A percentile compares a stretch with the other conserved stretches of the same genome.
These are phyloP conservation scores for Russula sp. DNA, from an alignment of 768 basidiomycete species.

Conservation along the genomic window DNA sequence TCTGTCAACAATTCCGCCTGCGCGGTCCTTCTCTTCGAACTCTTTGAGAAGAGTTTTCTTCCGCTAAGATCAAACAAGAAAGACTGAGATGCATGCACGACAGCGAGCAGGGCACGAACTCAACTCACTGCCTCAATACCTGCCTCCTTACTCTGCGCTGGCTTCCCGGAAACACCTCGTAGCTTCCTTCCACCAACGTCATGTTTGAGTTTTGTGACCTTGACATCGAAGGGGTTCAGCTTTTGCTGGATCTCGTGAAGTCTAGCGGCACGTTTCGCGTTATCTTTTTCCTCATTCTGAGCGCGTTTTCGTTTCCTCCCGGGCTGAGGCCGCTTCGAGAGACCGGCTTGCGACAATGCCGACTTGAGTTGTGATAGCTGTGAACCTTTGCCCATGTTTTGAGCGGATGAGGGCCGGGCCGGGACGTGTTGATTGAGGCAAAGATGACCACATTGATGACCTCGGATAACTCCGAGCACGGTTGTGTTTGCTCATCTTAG, in stretches of 20 bases:
- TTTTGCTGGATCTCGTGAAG: conserved; percentile 80
- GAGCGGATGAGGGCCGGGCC: not conserved
- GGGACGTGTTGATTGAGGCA: not conserved
- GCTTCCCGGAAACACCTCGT: conserved; percentile 78
- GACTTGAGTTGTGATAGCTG: conserved; percentile 90
- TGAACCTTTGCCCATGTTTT: conserved; percentile 72
- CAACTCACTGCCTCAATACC: conserved; percentile 65
- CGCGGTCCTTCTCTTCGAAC: conserved; percentile 72
- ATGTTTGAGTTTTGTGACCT: conserved; percentile 89
- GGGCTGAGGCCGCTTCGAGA: conserved; percentile 56
- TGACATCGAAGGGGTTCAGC: conserved; percentile 92
- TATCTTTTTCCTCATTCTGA: conserved; percentile 65
- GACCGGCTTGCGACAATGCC: conserved; percentile 74
- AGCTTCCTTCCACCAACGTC: conserved; percentile 87
- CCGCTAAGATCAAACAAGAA: conserved; percentile 48
- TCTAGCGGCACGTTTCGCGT: conserved; percentile 74
- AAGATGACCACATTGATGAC: too few species aligned
- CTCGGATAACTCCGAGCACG: not conserved
- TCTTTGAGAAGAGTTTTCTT: conserved; percentile 88
- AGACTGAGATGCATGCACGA: not conserved
- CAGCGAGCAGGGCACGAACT: conserved; percentile 44
- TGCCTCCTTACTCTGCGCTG: conserved; percentile 84
- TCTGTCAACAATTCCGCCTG: conserved; percentile 88
- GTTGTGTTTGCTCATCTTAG: not conserved
- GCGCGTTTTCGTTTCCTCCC: conserved; percentile 70